Evolutionary conservation across 2,329 filamentous ascomycete species (phyloP).

Genomic region (Nemania sp.): DNA sequence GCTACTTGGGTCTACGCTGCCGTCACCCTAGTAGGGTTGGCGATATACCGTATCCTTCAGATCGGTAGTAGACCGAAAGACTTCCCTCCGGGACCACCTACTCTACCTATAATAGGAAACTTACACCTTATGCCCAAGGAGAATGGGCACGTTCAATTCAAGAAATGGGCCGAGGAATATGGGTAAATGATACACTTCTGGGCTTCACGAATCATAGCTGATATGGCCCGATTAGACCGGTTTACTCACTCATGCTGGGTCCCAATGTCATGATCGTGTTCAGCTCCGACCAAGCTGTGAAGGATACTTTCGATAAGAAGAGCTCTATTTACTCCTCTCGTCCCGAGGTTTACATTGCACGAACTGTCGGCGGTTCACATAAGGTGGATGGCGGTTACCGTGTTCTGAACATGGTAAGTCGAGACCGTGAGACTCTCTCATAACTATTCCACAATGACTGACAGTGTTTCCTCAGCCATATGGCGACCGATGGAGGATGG

Average conservation of each 20-base stretch:
- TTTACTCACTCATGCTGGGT: slow-evolving; percentile 30
- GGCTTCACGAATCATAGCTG: slow-evolving; percentile 6
- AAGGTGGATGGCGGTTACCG: slow-evolving; percentile 28
- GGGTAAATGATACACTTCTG: slow-evolving; percentile 17
- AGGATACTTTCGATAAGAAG: slow-evolving; percentile 30
- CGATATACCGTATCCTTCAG: slow-evolving; percentile 29
- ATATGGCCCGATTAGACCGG: slow-evolving; percentile 20
- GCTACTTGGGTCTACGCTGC: slow-evolving; percentile 25
- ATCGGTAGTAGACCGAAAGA: slow-evolving; percentile 30
- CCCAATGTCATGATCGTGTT: slow-evolving; percentile 29
- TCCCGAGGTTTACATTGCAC: slow-evolving; percentile 29
- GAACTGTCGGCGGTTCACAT: slow-evolving; percentile 28
- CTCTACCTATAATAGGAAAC: slow-evolving; percentile 28
- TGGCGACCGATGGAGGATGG: slow-evolving; percentile 41
- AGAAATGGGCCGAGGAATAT: slow-evolving; percentile 32
- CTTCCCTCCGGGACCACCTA: slow-evolving; percentile 30
- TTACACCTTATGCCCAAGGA: slow-evolving; percentile 29
- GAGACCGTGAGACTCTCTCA: background rate
- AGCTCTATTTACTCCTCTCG: slow-evolving; percentile 31
- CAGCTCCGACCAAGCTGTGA: slow-evolving; percentile 28
- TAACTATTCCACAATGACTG: slow-evolving; percentile 4
- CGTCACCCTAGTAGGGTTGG: slow-evolving; percentile 26
- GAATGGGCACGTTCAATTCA: slow-evolving; percentile 29
- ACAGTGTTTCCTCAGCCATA: slow-evolving; percentile 34
- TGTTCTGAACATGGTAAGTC: slow-evolving; percentile 29